Evolutionary conservation across 306 rosid species (phyloP), one percentile per base, ranked within the genome.

Genomic region (Cajanus cajan): DNA sequence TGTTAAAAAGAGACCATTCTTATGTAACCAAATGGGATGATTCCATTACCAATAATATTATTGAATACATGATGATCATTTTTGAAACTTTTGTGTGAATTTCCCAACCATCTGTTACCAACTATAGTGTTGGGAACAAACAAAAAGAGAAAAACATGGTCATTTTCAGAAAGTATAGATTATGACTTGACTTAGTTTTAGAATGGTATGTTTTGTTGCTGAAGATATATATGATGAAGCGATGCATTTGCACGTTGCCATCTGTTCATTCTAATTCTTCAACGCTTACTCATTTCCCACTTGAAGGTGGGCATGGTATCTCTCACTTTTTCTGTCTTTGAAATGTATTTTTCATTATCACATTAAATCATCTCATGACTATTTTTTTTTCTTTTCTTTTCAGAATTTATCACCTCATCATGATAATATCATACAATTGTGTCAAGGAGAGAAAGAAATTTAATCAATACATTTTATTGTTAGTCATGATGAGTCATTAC

Each of bases 111-210:
- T 67, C 18, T 41, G 54, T 67, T 54, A 40, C 54, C 72, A 40
- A 40, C 10, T 39, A n/a, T n/a, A 65, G 33, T 18, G 50, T 5
- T 18, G 18, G 24, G 69, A 34, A 34, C 22, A 63, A 15, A 14
- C 24, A n/a, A 33, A 34, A 62, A 34, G 43, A 31, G n/a, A 63
- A 34, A n/a, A 63, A 34, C 2, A 34, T 16, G 21, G 69, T 7
- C 69, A 63, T 63, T 34, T 63, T 63, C 45, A 63, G 69, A 34
- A 63, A 34, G 44, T 63, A 28, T 28, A 63, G 69, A 34, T 63
- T 63, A 63, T 63, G 69, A 63, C 25, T 34, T 63, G 45, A 34
- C 44, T 34, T 63, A 63, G 16, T 34, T 28, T 28, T 28, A 12
- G n/a, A 22, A 52, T 52, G 61, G 61, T 7, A 4, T 52, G 5